Base-by-base conservation (phyloP, 805 yeast species). In the baker's yeast (Saccharomyces cerevisiae) region DNA sequence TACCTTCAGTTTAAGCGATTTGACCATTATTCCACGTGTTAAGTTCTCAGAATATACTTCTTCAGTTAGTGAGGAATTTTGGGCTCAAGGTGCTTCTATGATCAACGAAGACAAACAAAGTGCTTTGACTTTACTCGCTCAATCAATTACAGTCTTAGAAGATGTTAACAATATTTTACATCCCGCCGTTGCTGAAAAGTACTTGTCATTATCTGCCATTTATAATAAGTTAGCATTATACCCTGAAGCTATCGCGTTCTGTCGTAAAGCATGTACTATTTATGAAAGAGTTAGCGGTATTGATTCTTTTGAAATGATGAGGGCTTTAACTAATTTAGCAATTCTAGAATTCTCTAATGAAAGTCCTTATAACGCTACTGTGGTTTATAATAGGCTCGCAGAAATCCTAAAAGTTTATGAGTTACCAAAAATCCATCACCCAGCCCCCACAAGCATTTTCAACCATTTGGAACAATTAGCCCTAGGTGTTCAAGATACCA, bases 101-200 rank as follows among this genome's bases (percentile, higher is more conserved):
- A 75, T 53, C 21, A 65, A 63, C 26, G 62, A 59, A 14, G 78
- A 77, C 31, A 77, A 76, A 56, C 81, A 79, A 6, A 73, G 80
- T 28, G 96, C 91, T 10, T 66, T 84, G 55, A 76, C 79, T 32
- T 76, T 87, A 52, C 72, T 91, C 60, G 71, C 77, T 30, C 96
- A 92, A 68, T 77, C 94, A 29, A 73, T 88, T 36, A 72, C 85
- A 8, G 76, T 89, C 53, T 81, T 82, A 58, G 96, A 90, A 68
- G 96, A 89, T 66, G 82, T 89, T 30, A 87, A 87, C 62, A 97
- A 98, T 30, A 68, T 77, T 28, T 78, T 92, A 30, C 94, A 91
- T 64, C 79, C 85, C 8, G 89, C 85, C 61, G 87, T 91, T 29
- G 89, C 92, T 13, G 79, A 79, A 51, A 83, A 83, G 36, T 85